Conservation (phyloP, 2,329 filamentous ascomycete genomes). For the Myrmaecium sp. region DNA sequence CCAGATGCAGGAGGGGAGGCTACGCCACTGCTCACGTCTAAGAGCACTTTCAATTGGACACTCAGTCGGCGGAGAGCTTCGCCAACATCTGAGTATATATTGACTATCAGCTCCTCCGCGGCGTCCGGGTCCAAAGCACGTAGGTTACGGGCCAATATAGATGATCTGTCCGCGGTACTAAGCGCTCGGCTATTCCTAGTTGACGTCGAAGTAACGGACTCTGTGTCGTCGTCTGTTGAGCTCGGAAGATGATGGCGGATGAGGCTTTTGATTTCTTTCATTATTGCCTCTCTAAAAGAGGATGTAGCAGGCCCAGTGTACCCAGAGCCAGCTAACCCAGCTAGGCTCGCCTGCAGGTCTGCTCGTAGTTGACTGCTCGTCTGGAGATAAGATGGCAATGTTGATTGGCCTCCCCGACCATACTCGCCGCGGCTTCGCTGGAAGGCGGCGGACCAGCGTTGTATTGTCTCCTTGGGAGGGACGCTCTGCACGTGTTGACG, state of each 20-base stretch:
- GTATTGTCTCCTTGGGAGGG: conserved; percentile 54
- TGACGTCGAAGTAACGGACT: conserved; percentile 73
- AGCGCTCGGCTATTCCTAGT: conserved; percentile 53
- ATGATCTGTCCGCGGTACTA: conserved; percentile 76
- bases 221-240: conserved; percentile 83
- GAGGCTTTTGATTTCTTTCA: conserved; percentile 72
- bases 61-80: conserved; percentile 74
- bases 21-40: conserved; percentile 76
- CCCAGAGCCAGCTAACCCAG: conserved; percentile 65
- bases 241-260: conserved; percentile 77
- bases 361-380: conserved; percentile 54
- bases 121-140: conserved; percentile 68
- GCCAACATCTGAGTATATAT: conserved; percentile 72
- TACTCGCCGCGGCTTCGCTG: conserved; percentile 53
- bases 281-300: conserved; percentile 65
- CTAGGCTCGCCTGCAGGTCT: conserved; percentile 52
- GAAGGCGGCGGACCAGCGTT: conserved; percentile 68
- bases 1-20: conserved; percentile 26
- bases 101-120: conserved; percentile 65
- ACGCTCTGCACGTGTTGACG: conserved; percentile 63
- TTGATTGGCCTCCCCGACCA: conserved; percentile 43
- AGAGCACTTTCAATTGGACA: conserved; percentile 82
- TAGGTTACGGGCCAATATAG: conserved; percentile 73
- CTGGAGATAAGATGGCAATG: conserved; percentile 62
- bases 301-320: conserved; percentile 69